phyloP scores from a whole-genome alignment of 2,329 filamentous ascomycete species.

The Stylonectria norvegica region DNA sequence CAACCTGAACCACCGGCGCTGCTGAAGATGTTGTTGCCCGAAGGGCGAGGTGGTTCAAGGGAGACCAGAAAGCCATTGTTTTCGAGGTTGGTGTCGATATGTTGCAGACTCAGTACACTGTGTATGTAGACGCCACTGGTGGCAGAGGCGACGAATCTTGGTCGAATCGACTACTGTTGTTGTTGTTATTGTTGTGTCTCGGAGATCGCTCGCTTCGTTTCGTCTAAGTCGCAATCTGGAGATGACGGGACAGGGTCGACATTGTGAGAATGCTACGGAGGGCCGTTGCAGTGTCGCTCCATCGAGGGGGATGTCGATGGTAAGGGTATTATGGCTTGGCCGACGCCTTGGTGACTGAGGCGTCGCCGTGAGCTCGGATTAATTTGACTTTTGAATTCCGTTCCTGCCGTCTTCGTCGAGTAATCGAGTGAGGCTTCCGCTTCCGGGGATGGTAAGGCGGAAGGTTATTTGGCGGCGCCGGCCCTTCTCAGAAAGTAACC shows the following conservation, averaged over 20 bases:
- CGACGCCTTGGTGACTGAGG: too few species aligned
- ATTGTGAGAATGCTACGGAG: neutral
- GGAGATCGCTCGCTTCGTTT: too few species aligned
- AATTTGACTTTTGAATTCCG: conserved; percentile 26
- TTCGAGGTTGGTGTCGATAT: too few species aligned
- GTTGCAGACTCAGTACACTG: too few species aligned
- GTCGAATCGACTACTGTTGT: too few species aligned
- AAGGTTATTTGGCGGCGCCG: conserved; percentile 6
- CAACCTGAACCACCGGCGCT: too few species aligned
- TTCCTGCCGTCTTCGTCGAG: conserved; percentile 19
- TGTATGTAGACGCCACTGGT: too few species aligned
- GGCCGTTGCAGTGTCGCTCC: neutral
- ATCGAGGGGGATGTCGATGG: neutral
- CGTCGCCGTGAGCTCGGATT: conserved; percentile 1
- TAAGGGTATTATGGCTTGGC: neutral
- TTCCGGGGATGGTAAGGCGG: conserved; percentile 19
- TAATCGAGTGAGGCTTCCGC: neutral
- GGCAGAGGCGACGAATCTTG: too few species aligned
- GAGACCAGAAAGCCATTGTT: too few species aligned
- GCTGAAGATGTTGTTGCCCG: too few species aligned
- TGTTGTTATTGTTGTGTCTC: too few species aligned
- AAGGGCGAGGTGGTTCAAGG: too few species aligned
- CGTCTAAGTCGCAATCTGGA: neutral
- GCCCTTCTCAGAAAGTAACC: conserved; percentile 1
- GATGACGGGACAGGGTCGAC: neutral